Evolutionary conservation across 2,329 filamentous ascomycete species (phyloP).

Genomic region (Neofusicoccum umdonicola): DNA sequence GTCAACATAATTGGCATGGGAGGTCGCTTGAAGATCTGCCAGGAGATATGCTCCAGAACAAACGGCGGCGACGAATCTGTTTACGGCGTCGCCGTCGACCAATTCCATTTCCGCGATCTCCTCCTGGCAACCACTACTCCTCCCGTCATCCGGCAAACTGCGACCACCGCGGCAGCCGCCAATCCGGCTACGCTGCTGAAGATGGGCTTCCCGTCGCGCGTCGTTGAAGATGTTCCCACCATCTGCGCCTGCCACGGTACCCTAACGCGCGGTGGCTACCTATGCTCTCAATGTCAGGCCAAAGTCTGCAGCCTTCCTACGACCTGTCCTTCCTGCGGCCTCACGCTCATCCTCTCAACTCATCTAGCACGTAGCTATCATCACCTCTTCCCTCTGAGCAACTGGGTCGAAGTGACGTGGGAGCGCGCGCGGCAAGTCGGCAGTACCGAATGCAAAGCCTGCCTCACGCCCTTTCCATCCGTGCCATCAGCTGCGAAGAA

Average conservation of each 20-base stretch:
- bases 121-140: constrained; percentile 86
- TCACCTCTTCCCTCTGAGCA: constrained; percentile 57
- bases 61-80: constrained; percentile 73
- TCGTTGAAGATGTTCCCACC: constrained; percentile 68
- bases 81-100: constrained; percentile 84
- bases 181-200: constrained; percentile 67
- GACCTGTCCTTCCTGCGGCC: constrained; percentile 85
- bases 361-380: constrained; percentile 40
- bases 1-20: constrained; percentile 88
- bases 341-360: constrained; percentile 91
- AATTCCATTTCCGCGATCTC: constrained; percentile 84
- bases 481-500: constrained; percentile 30
- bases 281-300: constrained; percentile 81
- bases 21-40: constrained; percentile 88
- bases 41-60: constrained; percentile 81
- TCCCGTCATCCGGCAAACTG: constrained; percentile 66
- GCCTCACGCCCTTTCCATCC: constrained; percentile 68
- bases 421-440: constrained; percentile 55
- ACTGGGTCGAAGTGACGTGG: constrained; percentile 92
- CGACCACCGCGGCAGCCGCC: constrained; percentile 30
- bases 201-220: constrained; percentile 96
- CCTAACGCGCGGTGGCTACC: constrained; percentile 79
- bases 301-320: constrained; percentile 89
- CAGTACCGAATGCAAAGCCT: constrained; percentile 69
- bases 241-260: constrained; percentile 90